Evolutionary conservation across 2,329 filamentous ascomycete genomes (phyloP), one percentile per base, ranked within the genome.

Genomic region (Colletotrichum orbiculare): DNA sequence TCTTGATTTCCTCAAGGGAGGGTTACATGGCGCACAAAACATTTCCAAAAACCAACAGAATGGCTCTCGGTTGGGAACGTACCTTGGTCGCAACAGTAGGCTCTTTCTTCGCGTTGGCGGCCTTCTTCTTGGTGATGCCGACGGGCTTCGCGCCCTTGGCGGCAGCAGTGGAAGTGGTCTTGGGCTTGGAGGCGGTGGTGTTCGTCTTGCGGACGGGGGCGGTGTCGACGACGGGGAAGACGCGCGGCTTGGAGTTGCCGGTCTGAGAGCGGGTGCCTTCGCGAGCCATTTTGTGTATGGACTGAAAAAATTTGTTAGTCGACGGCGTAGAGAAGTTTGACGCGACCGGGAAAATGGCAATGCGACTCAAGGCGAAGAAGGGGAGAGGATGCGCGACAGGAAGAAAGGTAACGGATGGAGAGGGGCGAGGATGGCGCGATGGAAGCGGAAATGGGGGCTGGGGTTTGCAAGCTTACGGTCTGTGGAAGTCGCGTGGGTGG

Each of bases 221-320:
- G 12, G 81, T 82, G 73, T 85, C 83, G 71, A 85, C 73, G 48
- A 79, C 76, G 65, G 77, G 73, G 73, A 86, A 81, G 73, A 86
- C 76, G 72, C 84, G 83, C 67, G 84, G 84, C 74, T 80, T 81
- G 68, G 82, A 81, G 76, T 83, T 81, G 79, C 83, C 83, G 41
- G 83, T 85, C 70, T 76, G 75, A 54, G 83, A 85, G 73, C 82
- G 81, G 58, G 82, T 84, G 69, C 82, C 82, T 78, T 83, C 82
- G 72, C 81, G 81, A 70, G 79, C 75, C 82, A 84, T 84, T 64
- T 57, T 43, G 42, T 41, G 13, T 8, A 25, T n/a, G 46, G 25
- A 13, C 46, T 53, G 62, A 58, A 15, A 2, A 33, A 8, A 2
- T 7, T 15, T 13, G 33, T 57, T 6, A 15, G 58, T 13, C 15